These are phyloP conservation scores for Suillus subalutaceus DNA, from an alignment of 768 basidiomycete species.

Conservation along the genomic window DNA sequence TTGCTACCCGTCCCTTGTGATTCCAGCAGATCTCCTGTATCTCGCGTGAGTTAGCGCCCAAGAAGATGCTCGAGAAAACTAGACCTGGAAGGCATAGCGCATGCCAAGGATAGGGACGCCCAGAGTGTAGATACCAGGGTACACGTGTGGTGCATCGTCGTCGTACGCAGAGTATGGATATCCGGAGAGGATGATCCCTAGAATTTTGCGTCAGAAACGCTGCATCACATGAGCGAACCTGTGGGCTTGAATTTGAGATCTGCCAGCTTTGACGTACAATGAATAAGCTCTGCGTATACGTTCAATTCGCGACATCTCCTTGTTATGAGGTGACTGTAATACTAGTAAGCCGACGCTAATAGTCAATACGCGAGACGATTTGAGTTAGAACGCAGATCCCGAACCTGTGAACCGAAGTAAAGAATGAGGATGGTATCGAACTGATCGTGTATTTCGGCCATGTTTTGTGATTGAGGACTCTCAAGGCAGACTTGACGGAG, in stretches of 20 bases:
- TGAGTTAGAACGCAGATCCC: conserved; percentile 15
- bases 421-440: conserved; percentile 96
- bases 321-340: conserved; percentile 98
- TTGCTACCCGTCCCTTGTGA: conserved; percentile 80
- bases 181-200: conserved; percentile 95
- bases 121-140: conserved; percentile 85
- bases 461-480: conserved; percentile 25
- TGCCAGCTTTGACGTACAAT: conserved; percentile 88
- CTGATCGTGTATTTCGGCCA: conserved; percentile 91
- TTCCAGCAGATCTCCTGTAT: conserved; percentile 90
- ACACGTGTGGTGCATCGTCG: conserved; percentile 87
- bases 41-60: neutral
- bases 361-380: conserved; percentile 1
- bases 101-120: conserved; percentile 95
- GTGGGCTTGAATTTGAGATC: conserved; percentile 94
- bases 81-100: conserved; percentile 93
- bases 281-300: conserved; percentile 96
- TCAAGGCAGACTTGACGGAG: neutral
- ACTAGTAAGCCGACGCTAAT: conserved; percentile 12
- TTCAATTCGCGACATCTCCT: conserved; percentile 96
- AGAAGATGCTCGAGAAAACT: conserved; percentile 17
- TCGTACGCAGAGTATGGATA: conserved; percentile 99
- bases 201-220: neutral
- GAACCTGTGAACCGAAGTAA: conserved; percentile 93
- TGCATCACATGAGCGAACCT: conserved; percentile 50